Evolutionary conservation across 1,284 basidiomycete species (phyloP), one percentile per base, ranked within the genome.

Genomic region (Leccinum fallax): DNA sequence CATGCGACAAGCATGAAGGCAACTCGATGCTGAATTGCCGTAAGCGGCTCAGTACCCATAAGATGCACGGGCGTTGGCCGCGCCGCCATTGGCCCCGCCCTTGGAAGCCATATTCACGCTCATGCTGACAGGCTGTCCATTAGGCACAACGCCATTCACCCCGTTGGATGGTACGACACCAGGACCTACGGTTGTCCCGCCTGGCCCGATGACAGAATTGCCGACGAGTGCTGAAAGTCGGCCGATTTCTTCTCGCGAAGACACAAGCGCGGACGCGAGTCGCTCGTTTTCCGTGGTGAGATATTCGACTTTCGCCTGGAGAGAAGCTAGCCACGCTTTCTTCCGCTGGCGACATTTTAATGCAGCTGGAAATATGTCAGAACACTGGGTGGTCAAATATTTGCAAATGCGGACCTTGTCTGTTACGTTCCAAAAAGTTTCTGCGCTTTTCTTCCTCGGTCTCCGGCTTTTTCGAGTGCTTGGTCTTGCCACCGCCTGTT

Each of bases 291-390:
- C 97, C 67, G 90, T 88, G 32, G 85, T 82, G 32, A 98, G 84
- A 67, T 85, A 93, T 75, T 98, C 96, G 74, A 96, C 94, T 73
- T 97, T 97, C 58, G 90, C 88, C 77, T 99, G 97, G 19, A 99
- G 81, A 67, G 94, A 91, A 26, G 89, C 84, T 28, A 98, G 85
- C 97, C 97, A 99, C 6, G 95, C 95, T 79, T 99, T 99, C 78
- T 99, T 99, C 60, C 97, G 89, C 76, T 99, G 97, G 46, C 97
- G 93, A 77, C 97, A 99, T 79, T 99, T 99, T 71, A 98, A 87
- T 4, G 97, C 97, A 62, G 97, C 97, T 97, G 72, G 7, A 62
- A 5, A 59, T 28, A 32, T 9, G 57, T 67, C 53, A 66, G 61
- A 43, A 60, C 30, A 49, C 3, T 30, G 30, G 46, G 58, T 30